Evolutionary conservation across 2,329 filamentous ascomycete genomes (phyloP).

Genomic region (Epichloe amarillans): DNA sequence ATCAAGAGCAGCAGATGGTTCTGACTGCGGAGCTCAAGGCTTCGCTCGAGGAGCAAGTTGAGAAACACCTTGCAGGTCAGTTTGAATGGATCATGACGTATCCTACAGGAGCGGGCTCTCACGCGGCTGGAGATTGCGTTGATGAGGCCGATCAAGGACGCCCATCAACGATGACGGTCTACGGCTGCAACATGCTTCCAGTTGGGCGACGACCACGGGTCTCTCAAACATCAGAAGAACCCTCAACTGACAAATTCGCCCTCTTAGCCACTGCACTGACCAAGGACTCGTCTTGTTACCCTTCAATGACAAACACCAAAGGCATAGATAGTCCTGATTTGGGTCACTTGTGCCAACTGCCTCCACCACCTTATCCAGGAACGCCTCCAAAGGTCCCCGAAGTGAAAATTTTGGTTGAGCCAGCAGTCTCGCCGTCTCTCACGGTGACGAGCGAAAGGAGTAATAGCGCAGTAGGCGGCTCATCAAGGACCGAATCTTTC

Average conservation of each 20-base stretch:
- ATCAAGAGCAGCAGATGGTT: background rate
- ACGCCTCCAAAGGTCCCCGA: constrained; percentile 18
- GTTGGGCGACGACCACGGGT: background rate
- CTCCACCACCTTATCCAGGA: constrained; percentile 12
- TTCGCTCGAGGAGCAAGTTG: constrained; percentile 17
- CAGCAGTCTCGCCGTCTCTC: constrained; percentile 20
- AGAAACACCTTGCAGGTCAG: constrained; percentile 32
- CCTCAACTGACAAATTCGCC: constrained; percentile 26
- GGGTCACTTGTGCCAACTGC: background rate
- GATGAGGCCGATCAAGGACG: constrained; percentile 1
- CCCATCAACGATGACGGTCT: constrained; percentile 13
- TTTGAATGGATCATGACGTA: constrained; percentile 37
- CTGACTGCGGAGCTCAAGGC: background rate
- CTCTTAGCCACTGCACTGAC: constrained; percentile 34
- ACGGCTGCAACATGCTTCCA: constrained; percentile 39
- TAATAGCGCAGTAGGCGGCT: constrained; percentile 22
- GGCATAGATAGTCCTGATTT: constrained; percentile 4
- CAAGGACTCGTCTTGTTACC: constrained; percentile 10
- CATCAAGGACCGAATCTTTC: constrained; percentile 18
- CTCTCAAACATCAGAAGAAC: background rate
- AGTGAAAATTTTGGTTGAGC: constrained; percentile 17
- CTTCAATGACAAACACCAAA: constrained; percentile 9
- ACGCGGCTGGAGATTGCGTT: constrained; percentile 8
- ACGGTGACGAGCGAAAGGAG: constrained; percentile 18
- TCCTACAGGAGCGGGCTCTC: constrained; percentile 16